Evolutionary conservation across 352 stramenopile genomes (phyloP).

Genomic region (Globisporangium takayamanum): DNA sequence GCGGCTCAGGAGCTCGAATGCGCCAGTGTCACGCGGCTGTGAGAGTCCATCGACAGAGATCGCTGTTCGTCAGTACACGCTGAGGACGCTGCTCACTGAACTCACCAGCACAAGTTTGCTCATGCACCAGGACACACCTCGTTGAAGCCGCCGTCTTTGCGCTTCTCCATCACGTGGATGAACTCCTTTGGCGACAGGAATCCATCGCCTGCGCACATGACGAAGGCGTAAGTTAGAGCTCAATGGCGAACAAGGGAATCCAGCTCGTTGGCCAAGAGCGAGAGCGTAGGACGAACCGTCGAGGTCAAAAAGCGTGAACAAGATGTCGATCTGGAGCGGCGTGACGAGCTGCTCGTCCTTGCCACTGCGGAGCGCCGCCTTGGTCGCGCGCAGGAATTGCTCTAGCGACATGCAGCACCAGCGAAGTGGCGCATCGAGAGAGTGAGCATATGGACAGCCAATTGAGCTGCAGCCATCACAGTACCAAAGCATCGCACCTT

Average conservation of each 20-base stretch:
- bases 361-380: constrained; percentile 48
- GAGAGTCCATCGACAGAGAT: neutral
- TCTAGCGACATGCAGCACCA: constrained; percentile 22
- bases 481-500: constrained; percentile 26
- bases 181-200: constrained; percentile 78
- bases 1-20: constrained; percentile 55
- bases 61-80: neutral
- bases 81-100: neutral
- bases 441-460: neutral
- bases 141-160: constrained; percentile 77
- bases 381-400: constrained; percentile 73
- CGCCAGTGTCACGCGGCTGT: constrained; percentile 71
- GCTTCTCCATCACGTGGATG: constrained; percentile 83
- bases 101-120: neutral
- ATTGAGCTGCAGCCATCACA: neutral
- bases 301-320: constrained; percentile 79
- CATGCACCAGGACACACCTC: constrained; percentile 33
- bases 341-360: constrained; percentile 62
- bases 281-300: constrained; percentile 31
- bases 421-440: neutral
- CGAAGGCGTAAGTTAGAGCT: neutral
- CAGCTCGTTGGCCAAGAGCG: neutral
- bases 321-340: constrained; percentile 76
- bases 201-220: constrained; percentile 42
- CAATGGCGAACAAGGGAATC: neutral